phyloP scores from a whole-genome alignment of 371 early-diverging fungal genomes.

The Mortierella sp. region DNA sequence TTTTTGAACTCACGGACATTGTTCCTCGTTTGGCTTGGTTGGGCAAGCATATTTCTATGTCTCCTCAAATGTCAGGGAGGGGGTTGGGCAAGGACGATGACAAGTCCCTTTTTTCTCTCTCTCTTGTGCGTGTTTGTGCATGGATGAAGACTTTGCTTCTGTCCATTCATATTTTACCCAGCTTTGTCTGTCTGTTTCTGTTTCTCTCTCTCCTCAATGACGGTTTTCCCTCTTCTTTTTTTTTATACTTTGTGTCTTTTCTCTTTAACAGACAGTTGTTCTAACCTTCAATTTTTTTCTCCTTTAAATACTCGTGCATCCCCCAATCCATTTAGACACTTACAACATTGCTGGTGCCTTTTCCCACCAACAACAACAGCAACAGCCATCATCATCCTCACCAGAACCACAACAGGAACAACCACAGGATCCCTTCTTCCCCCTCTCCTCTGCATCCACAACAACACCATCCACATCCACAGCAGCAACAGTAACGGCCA shows the following conservation, averaged over 20 bases:
- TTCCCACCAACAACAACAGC: conserved; percentile 14
- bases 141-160: not conserved
- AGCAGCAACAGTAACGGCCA: conserved; percentile 14
- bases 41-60: not conserved
- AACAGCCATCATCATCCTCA: conserved; percentile 12
- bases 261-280: not conserved
- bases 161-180: conserved; percentile 1
- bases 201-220: not conserved
- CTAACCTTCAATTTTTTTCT: not conserved
- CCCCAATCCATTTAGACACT: conserved; percentile 25
- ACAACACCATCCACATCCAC: conserved; percentile 9
- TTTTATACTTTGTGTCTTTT: not conserved
- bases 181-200: too few species aligned
- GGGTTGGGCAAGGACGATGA: not conserved
- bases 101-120: conserved; percentile 3
- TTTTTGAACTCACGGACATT: conserved; percentile 1
- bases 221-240: conserved; percentile 2
- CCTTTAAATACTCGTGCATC: conserved; percentile 21
- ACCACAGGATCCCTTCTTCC: not conserved
- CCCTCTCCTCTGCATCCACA: conserved; percentile 5
- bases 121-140: not conserved
- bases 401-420: conserved; percentile 12
- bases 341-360: conserved; percentile 30
- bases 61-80: conserved; percentile 9
- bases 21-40: not conserved